Evolutionary conservation across 345 rosid species (phyloP).

Genomic region (Carallia brachiata): DNA sequence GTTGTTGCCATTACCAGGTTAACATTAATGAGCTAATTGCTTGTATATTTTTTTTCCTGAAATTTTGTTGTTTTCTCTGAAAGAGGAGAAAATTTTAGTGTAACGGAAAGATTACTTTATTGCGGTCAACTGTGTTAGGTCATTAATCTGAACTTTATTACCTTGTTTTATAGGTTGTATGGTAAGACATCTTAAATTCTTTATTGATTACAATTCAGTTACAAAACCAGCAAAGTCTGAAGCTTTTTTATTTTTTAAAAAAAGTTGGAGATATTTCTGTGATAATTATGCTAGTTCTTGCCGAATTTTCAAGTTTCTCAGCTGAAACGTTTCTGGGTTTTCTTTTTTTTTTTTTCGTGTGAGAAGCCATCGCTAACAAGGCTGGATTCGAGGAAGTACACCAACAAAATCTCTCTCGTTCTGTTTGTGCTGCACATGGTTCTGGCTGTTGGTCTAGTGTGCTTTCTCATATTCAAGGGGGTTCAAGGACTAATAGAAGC

Average conservation of each 20-base stretch:
- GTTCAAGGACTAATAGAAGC: constrained; percentile 70
- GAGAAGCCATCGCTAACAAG: constrained; percentile 54
- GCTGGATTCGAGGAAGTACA: constrained; percentile 74
- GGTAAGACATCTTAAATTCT: constrained; percentile 14
- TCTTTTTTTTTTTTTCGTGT: not conserved
- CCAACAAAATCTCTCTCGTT: constrained; percentile 70
- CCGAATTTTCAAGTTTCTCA: constrained; percentile 12
- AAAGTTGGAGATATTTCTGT: too few relatives aligned
- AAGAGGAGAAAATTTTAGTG: not conserved
- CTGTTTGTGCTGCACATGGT: constrained; percentile 69
- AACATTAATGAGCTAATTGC: not conserved
- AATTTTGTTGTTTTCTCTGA: not conserved
- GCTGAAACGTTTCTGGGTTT: not conserved
- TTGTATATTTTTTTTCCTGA: not conserved
- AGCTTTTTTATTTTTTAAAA: too few relatives aligned
- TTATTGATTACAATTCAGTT: constrained; percentile 1
- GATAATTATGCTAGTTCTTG: not conserved
- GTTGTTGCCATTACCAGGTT: constrained; percentile 5
- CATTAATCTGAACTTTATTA: constrained; percentile 8
- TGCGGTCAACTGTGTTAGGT: not conserved
- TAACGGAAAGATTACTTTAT: not conserved
- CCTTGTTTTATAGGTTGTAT: constrained; percentile 19
- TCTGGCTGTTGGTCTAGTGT: constrained; percentile 58
- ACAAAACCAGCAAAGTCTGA: not conserved
- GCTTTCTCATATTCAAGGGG: constrained; percentile 84